Evolutionary conservation across 768 basidiomycete species (phyloP).

Genomic region (Sutorius australiensis): DNA sequence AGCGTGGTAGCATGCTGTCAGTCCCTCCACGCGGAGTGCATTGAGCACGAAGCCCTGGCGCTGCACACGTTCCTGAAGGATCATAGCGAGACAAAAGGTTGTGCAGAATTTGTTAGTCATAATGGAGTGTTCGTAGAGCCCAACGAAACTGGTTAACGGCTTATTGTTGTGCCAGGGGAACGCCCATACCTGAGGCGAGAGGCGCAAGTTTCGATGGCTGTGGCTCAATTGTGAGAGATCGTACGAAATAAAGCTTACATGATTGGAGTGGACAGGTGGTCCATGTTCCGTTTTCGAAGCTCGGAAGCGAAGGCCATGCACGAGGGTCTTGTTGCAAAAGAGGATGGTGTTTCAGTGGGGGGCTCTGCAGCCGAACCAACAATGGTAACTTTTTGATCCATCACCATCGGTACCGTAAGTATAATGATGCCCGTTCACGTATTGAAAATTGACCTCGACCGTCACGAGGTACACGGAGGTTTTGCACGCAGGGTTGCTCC

Average conservation of each 20-base stretch:
- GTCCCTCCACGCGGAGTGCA: conserved; percentile 5
- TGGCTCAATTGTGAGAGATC: background rate
- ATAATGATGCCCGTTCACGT: conserved; percentile 29
- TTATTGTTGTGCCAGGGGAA: conserved; percentile 5
- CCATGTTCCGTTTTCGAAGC: conserved; percentile 23
- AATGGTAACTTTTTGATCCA: conserved; percentile 24
- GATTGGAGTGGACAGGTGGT: conserved; percentile 15
- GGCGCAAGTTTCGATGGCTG: background rate
- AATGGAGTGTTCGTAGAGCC: background rate
- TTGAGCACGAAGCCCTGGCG: conserved; percentile 12
- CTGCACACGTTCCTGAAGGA: background rate
- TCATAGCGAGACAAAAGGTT: background rate
- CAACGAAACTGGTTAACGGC: background rate
- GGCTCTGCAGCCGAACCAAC: conserved; percentile 10
- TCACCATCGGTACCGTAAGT: conserved; percentile 31
- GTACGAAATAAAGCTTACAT: conserved; percentile 12
- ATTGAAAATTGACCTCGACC: conserved; percentile 20
- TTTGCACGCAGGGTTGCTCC: conserved; percentile 10
- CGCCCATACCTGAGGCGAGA: conserved; percentile 5
- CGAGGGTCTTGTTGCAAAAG: conserved; percentile 23
- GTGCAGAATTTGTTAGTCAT: background rate
- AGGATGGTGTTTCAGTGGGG: conserved; percentile 1
- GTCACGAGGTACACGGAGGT: conserved; percentile 22
- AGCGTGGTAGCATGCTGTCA: conserved; percentile 5
- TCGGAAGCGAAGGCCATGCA: conserved; percentile 24